A percentile compares a stretch with the other conserved stretches of the same genome.
Conservation (phyloP, 495 filamentous ascomycete species). For the Neohortaea acidophila region DNA sequence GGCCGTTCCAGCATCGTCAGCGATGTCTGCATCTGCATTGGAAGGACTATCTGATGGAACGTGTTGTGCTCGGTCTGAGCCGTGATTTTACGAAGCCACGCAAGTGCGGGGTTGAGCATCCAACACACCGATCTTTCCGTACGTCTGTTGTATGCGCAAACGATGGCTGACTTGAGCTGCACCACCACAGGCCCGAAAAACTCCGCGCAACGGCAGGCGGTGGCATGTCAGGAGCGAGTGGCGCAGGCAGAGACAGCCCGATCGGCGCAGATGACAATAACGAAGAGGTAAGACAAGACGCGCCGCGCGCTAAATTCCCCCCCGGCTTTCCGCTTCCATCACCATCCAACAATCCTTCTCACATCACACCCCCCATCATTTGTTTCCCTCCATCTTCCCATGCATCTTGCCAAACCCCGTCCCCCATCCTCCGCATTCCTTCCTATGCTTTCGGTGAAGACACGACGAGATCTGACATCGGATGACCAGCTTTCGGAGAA, state of each 20-base stretch:
- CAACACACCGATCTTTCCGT: too few species aligned
- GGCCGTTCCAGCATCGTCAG: too few species aligned
- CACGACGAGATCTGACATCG: constrained; percentile 18
- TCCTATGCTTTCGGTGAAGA: constrained; percentile 4
- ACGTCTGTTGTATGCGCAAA: too few species aligned
- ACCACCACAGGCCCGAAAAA: constrained; percentile 26
- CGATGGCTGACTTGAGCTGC: too few species aligned
- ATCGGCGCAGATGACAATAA: constrained; percentile 27
- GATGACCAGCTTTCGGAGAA: constrained; percentile 49
- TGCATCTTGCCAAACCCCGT: constrained; percentile 10
- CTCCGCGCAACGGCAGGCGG: constrained; percentile 26
- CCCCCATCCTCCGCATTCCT: constrained; percentile 4
- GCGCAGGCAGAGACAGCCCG: constrained; percentile 23
- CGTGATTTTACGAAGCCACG: too few species aligned
- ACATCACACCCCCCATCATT: constrained; percentile 12
- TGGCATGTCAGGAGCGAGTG: constrained; percentile 25
- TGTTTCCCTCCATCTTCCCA: constrained; percentile 8
- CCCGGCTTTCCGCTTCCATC: constrained; percentile 11
- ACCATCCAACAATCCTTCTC: constrained; percentile 13
- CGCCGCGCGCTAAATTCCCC: constrained; percentile 14
- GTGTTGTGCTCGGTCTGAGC: too few species aligned
- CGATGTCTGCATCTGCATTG: too few species aligned
- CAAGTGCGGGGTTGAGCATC: too few species aligned
- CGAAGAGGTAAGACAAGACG: constrained; percentile 28
- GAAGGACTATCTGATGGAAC: too few species aligned